phyloP scores from a whole-genome alignment of 2,329 filamentous ascomycete genomes.

The Neonectria sp. region DNA sequence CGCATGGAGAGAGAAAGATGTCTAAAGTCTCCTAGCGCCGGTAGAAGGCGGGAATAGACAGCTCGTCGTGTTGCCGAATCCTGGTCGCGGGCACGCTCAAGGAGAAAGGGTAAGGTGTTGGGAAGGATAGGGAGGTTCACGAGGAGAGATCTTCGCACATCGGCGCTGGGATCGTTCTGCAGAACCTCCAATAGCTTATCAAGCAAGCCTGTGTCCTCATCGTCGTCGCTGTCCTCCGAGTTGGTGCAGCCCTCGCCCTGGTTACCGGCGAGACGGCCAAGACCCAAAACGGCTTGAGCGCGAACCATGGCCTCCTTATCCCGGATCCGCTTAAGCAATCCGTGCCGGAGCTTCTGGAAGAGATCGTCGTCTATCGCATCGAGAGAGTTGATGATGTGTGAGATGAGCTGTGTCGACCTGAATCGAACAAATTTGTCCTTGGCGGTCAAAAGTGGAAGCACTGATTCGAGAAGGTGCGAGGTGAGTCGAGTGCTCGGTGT shows the following conservation, averaged over 20 bases:
- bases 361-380: conserved; percentile 93
- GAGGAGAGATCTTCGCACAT: conserved; percentile 90
- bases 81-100: conserved; percentile 92
- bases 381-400: conserved; percentile 92
- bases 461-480: conserved; percentile 78
- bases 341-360: conserved; percentile 85
- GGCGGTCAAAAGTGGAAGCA: conserved; percentile 82
- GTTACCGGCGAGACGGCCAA: conserved; percentile 88
- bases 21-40: conserved; percentile 92
- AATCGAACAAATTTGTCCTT: conserved; percentile 97
- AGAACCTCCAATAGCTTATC: conserved; percentile 89
- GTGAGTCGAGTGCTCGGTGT: conserved; percentile 88
- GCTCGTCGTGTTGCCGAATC: conserved; percentile 88
- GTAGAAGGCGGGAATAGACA: conserved; percentile 89
- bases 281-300: conserved; percentile 90
- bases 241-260: conserved; percentile 79
- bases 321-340: conserved; percentile 86
- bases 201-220: conserved; percentile 77
- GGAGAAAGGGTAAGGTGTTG: conserved; percentile 85
- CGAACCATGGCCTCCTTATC: conserved; percentile 96
- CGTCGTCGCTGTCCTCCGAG: conserved; percentile 78
- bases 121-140: conserved; percentile 92
- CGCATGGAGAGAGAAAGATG: conserved; percentile 94
- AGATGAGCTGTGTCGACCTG: conserved; percentile 89
- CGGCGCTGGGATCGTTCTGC: conserved; percentile 94